A percentile compares a stretch with the other conserved stretches of the same genome.
Evolutionary conservation across 768 basidiomycete genomes (phyloP).

Genomic region (Butyriboletus loyo): DNA sequence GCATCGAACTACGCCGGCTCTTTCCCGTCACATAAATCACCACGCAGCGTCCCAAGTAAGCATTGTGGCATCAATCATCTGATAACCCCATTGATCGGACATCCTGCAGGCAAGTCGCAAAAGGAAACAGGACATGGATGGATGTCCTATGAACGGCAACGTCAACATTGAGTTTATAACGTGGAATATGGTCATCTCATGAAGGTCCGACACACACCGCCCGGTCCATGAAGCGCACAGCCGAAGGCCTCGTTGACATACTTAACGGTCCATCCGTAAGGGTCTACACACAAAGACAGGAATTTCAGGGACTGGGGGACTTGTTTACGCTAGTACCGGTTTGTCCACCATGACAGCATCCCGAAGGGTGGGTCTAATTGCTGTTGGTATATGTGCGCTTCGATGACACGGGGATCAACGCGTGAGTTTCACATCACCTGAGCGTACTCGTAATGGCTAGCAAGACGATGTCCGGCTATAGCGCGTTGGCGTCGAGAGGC

Average conservation of each 20-base stretch:
- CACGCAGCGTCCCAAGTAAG: constrained; percentile 10
- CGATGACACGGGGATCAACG: constrained; percentile 27
- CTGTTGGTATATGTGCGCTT: constrained; percentile 16
- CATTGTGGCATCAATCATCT: constrained; percentile 13
- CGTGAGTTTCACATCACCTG: constrained; percentile 15
- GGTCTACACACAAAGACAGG: constrained; percentile 16
- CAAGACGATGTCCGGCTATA: constrained; percentile 9
- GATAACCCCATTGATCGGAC: constrained; percentile 24
- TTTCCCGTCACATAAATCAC: constrained; percentile 23
- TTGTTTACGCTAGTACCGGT: constrained; percentile 16
- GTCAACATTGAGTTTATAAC: constrained; percentile 21
- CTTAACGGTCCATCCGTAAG: constrained; percentile 7
- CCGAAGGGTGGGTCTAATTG: constrained; percentile 16
- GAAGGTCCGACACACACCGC: constrained; percentile 20
- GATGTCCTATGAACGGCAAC: constrained; percentile 13
- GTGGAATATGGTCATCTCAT: constrained; percentile 1
- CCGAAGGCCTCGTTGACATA: constrained; percentile 22
- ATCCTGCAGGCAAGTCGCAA: constrained; percentile 21
- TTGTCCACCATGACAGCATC: constrained; percentile 28
- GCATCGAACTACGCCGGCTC: constrained; percentile 5
- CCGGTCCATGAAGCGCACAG: constrained; percentile 20
- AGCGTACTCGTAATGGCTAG: constrained; percentile 17
- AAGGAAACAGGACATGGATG: constrained; percentile 18
- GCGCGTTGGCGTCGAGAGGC: constrained; percentile 13
- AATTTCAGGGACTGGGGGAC: constrained; percentile 22